Evolutionary conservation across 768 basidiomycete genomes (phyloP).

Genomic region (Postia placenta): DNA sequence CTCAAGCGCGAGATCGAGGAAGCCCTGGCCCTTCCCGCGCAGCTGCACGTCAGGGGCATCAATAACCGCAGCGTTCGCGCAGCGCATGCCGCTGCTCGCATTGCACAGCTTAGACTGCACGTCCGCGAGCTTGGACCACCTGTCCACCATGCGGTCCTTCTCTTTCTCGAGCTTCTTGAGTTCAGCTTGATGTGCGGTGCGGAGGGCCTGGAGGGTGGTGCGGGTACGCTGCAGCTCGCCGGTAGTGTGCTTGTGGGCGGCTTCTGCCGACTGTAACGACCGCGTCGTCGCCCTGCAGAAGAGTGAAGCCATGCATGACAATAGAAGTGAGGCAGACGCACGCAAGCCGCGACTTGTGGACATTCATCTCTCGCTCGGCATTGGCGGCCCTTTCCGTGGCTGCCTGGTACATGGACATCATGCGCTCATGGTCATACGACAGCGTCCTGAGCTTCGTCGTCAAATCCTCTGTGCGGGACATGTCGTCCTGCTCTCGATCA

Average conservation of each 20-base stretch:
- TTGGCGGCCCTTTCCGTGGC: slow-evolving; percentile 57
- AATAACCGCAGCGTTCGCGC: slow-evolving; percentile 25
- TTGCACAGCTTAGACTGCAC: slow-evolving; percentile 53
- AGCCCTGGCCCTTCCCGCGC: slow-evolving; percentile 44
- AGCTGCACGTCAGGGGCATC: slow-evolving; percentile 35
- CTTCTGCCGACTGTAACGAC: slow-evolving; percentile 51
- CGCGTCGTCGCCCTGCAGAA: slow-evolving; percentile 40
- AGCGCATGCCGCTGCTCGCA: slow-evolving; percentile 40
- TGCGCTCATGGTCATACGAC: slow-evolving; percentile 75
- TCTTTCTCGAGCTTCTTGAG: slow-evolving; percentile 81
- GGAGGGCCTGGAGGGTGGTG: slow-evolving; percentile 58
- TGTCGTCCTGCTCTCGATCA: slow-evolving; percentile 53
- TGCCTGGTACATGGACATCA: slow-evolving; percentile 55
- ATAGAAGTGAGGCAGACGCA: slow-evolving; percentile 35
- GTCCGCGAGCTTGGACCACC: slow-evolving; percentile 68
- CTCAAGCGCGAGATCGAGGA: slow-evolving; percentile 62
- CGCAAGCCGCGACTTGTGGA: slow-evolving; percentile 68
- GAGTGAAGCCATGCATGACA: neutral
- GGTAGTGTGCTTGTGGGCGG: slow-evolving; percentile 63
- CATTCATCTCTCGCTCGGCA: slow-evolving; percentile 73
- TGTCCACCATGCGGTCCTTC: slow-evolving; percentile 65
- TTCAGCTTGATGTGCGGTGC: slow-evolving; percentile 63
- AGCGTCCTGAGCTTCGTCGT: slow-evolving; percentile 71
- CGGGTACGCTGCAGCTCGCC: slow-evolving; percentile 70
- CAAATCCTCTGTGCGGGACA: slow-evolving; percentile 71